A percentile compares a stretch with the other conserved stretches of the same genome.
Conservation (phyloP, 441 rosid genomes). For the Pelargonium citronellum region DNA sequence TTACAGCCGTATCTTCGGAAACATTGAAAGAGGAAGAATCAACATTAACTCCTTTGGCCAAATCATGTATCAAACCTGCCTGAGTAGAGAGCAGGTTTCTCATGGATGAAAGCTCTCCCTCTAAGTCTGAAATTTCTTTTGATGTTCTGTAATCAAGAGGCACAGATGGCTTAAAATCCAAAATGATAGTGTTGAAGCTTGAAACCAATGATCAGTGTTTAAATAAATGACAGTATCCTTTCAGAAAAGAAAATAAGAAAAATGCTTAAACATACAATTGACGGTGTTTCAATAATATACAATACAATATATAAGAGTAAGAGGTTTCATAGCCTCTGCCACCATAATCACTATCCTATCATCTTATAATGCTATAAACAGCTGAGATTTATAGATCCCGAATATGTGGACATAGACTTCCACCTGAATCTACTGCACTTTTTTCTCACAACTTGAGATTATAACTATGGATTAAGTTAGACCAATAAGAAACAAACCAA, state of each 20-base stretch:
- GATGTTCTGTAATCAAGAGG: constrained; percentile 61
- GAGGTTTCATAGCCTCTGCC: neutral
- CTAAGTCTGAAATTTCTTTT: constrained; percentile 94
- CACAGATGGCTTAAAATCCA: constrained; percentile 19
- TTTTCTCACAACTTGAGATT: neutral
- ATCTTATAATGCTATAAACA: neutral
- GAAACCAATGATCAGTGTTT: neutral
- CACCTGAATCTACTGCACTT: neutral
- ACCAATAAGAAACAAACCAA: neutral
- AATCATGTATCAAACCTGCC: constrained; percentile 81
- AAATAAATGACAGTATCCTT: neutral
- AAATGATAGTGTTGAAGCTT: neutral
- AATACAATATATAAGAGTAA: neutral
- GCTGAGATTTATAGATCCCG: too few species aligned
- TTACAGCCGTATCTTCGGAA: constrained; percentile 39
- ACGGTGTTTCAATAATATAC: neutral
- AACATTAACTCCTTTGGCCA: constrained; percentile 79
- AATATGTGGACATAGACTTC: neutral
- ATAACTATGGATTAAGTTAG: neutral
- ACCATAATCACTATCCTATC: neutral
- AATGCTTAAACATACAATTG: neutral
- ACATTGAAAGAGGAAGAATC: constrained; percentile 46
- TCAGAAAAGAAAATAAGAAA: neutral
- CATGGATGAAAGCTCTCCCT: constrained; percentile 93
- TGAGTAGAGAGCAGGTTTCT: constrained; percentile 89